Evolutionary conservation across 106 monocot genomes (phyloP).

Genomic region (Acorus calamus): DNA sequence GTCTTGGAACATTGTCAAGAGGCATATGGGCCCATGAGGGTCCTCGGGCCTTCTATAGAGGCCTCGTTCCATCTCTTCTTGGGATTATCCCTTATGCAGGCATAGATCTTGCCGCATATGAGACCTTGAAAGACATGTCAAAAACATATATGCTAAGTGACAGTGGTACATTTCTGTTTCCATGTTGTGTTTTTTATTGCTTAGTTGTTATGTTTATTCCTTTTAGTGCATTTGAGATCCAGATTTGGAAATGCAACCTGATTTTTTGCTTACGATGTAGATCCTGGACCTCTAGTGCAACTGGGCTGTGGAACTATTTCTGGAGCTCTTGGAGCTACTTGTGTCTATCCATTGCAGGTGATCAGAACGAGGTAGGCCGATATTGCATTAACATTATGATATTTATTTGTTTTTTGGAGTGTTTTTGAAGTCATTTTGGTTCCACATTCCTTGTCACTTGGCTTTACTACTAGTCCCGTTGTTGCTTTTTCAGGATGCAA

Average conservation of each 20-base stretch:
- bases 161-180: constrained; percentile 32
- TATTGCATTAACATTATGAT: not conserved
- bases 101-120: constrained; percentile 90
- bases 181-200: not conserved
- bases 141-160: constrained; percentile 71
- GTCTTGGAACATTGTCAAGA: constrained; percentile 46
- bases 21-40: constrained; percentile 86
- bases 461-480: not conserved
- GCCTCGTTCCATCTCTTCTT: constrained; percentile 70
- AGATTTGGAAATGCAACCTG: not conserved
- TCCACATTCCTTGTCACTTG: not conserved
- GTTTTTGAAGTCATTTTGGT: no score
- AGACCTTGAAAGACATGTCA: constrained; percentile 87
- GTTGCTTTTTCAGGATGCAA: constrained; percentile 60
- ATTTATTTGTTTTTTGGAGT: not conserved
- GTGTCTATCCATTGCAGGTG: constrained; percentile 96
- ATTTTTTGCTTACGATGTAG: constrained; percentile 19
- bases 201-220: not conserved
- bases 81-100: constrained; percentile 98
- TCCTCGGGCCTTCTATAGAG: constrained; percentile 85
- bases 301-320: constrained; percentile 93
- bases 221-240: not conserved
- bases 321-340: constrained; percentile 84
- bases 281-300: constrained; percentile 83
- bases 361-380: constrained; percentile 74